These are phyloP conservation scores for Schoenoplectus tabernaemontani DNA, from an alignment of 202 grass and related monocot species.

Conservation along the genomic window DNA sequence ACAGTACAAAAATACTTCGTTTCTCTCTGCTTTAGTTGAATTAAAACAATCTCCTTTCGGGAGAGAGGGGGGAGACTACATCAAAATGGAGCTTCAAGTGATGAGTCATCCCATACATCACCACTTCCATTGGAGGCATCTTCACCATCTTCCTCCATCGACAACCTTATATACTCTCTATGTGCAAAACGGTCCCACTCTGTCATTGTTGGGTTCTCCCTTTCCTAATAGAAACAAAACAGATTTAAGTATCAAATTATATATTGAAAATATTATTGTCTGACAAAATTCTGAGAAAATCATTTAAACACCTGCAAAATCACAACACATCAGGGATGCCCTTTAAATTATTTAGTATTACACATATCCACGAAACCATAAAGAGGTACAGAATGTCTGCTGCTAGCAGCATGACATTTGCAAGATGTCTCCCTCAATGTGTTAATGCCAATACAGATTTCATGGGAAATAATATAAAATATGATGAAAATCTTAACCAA, in stretches of 20 bases:
- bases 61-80: constrained; percentile 28
- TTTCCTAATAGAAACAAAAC: constrained; percentile 42
- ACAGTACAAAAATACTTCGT: neutral
- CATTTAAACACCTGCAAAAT: neutral
- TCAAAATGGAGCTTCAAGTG: constrained; percentile 93
- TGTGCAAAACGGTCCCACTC: constrained; percentile 99
- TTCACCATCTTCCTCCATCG: constrained; percentile 98
- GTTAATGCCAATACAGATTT: neutral
- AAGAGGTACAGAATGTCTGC: neutral
- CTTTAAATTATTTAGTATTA: neutral
- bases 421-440: neutral
- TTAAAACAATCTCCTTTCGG: neutral
- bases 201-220: constrained; percentile 89
- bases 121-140: constrained; percentile 97
- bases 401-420: neutral
- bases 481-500: neutral
- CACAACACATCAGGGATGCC: neutral
- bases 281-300: neutral
- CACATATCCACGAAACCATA: neutral
- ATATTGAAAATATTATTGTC: neutral
- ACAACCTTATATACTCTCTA: constrained; percentile 94
- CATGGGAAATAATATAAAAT: neutral
- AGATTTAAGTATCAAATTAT: neutral
- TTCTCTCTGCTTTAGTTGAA: neutral
- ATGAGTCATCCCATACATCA: constrained; percentile 98